Evolutionary conservation across 1,284 basidiomycete genomes (phyloP).

Genomic region (Omphalotus olearius): DNA sequence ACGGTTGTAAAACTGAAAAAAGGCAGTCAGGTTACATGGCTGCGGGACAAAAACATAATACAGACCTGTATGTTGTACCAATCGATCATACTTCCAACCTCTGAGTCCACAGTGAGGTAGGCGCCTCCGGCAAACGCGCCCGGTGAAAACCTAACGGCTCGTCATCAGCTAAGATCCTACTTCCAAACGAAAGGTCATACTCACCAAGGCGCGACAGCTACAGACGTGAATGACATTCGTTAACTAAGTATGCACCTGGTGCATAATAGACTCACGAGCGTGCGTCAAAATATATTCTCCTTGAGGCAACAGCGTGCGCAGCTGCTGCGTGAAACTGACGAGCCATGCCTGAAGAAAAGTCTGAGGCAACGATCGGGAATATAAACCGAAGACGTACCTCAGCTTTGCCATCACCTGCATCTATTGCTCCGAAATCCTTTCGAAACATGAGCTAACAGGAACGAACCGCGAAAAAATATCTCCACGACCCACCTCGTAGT

Average conservation of each 20-base stretch:
- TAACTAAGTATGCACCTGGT: not conserved
- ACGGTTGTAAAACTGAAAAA: constrained; percentile 33
- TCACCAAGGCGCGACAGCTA: constrained; percentile 23
- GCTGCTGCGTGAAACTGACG: constrained; percentile 38
- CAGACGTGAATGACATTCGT: not conserved
- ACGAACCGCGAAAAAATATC: not conserved
- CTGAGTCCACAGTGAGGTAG: constrained; percentile 13
- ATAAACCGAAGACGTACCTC: constrained; percentile 14
- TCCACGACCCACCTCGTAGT: constrained; percentile 37
- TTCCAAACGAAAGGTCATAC: not conserved
- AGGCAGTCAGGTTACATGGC: not conserved
- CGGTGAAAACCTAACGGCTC: constrained; percentile 11
- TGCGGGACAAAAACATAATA: constrained; percentile 1
- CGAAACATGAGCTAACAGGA: not conserved
- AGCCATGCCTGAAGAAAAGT: constrained; percentile 35
- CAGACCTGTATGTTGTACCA: constrained; percentile 27
- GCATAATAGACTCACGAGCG: constrained; percentile 29
- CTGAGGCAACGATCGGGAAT: not conserved
- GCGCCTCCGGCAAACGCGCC: constrained; percentile 10
- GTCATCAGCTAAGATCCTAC: not conserved
- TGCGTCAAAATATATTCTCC: constrained; percentile 40
- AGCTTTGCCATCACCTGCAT: constrained; percentile 35
- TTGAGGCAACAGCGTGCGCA: constrained; percentile 34
- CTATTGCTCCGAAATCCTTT: constrained; percentile 44
- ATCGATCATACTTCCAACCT: constrained; percentile 18